Base-by-base conservation (phyloP, 140 eudicot species). In the Cichorium intybus region DNA sequence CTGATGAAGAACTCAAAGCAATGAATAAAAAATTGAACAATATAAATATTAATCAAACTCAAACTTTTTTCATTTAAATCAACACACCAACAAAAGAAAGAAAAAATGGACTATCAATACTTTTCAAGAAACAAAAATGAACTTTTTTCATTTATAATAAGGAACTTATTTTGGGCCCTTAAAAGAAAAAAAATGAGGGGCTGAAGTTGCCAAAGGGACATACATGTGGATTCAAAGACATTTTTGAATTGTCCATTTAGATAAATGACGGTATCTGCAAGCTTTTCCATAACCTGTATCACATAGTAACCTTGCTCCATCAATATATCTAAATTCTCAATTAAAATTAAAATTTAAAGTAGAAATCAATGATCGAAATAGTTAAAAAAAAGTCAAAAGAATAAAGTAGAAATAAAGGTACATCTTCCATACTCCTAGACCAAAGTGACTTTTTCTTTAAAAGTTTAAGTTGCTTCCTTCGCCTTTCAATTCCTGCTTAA, bases 371-470 rank as follows among this genome's bases (percentile, higher is more conserved):
- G 56, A 48, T 10, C 4, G 31, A 50, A 64, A 67, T 15, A 10
- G 29, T 76, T 16, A 52, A 35, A n/a, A 33, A 59, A 4, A 66
- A n/a, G n/a, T n/a, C n/a, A 24, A 37, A 41, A 24, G 26, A 51
- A 43, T 53, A 61, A 68, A 52, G 45, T 37, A 24, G 24, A 12
- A 39, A 69, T 20, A 66, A 62, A 11, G 26, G 35, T 85, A 90
- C 97, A 89, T 90, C 97, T 87, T 90, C 97, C 90, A 90, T 82
- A 66, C 84, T 87, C 79, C 82, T 80, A 75, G 81, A 78, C 97
- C 97, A 90, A 18, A 90, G 81, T 1, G 96, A 90, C 70, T 85
- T 90, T 75, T 90, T 90, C 83, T 87, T 82, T 21, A 90, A 43
- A 53, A 75, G 78, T 60, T 72, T 87, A 28, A 90, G 88, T 52